Percentiles rank a stretch among this genome's conserved stretches.
phyloP scores from a whole-genome alignment of 768 basidiomycete species.

The Mycena belliarum region DNA sequence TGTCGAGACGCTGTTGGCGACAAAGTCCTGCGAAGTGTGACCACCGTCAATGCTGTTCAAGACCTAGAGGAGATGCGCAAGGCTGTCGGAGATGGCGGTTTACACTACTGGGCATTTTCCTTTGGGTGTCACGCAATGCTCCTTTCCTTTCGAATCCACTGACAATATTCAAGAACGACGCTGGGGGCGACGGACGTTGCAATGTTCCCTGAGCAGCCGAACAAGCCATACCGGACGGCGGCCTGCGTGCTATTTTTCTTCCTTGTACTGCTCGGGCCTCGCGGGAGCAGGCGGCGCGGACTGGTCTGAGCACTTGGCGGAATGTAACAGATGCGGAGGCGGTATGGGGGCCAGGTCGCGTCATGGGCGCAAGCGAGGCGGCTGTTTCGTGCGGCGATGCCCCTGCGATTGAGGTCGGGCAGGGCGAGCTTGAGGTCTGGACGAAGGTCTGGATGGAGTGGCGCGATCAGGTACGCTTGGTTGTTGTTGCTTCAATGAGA shows the following conservation, averaged over 20 bases:
- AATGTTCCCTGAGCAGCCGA: conserved; percentile 18
- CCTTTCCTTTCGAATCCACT: background rate
- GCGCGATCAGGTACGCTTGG: conserved; percentile 7
- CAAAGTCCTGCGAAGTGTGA: conserved; percentile 16
- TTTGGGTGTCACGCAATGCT: conserved; percentile 12
- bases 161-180: background rate
- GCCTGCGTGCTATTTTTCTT: background rate
- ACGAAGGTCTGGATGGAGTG: conserved; percentile 14
- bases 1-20: conserved; percentile 17
- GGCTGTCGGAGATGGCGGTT: conserved; percentile 11
- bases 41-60: conserved; percentile 11
- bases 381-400: conserved; percentile 19
- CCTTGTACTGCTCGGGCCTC: background rate
- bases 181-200: conserved; percentile 17
- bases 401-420: conserved; percentile 1
- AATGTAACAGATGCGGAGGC: conserved; percentile 16
- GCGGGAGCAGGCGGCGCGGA: conserved; percentile 7
- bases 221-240: conserved; percentile 9
- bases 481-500: too few relatives aligned
- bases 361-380: conserved; percentile 12
- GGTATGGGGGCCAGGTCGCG: conserved; percentile 8
- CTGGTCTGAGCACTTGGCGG: conserved; percentile 3
- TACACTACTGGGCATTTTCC: conserved; percentile 20
- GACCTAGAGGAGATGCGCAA: conserved; percentile 19
- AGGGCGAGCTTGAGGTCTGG: conserved; percentile 8